Evolutionary conservation across 1,139 yeast genomes (phyloP).

Genomic region (Hansenula anomala): DNA sequence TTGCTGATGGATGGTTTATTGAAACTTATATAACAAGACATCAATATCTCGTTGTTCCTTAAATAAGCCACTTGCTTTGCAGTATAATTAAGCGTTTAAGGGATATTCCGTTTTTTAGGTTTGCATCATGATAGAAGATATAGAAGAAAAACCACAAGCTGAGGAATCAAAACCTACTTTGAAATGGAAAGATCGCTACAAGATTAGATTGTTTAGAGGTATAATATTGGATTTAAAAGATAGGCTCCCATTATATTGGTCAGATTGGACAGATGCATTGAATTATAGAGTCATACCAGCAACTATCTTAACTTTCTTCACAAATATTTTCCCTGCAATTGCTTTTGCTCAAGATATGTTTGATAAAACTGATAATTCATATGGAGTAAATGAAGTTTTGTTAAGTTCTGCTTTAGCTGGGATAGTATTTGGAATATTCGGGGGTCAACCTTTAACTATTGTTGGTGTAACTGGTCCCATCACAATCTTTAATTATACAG

Average conservation of each 20-base stretch:
- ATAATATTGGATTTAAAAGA: slow-evolving; percentile 29
- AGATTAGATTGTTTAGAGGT: slow-evolving; percentile 18
- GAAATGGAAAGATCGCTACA: too few relatives aligned
- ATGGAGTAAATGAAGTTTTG: slow-evolving; percentile 88
- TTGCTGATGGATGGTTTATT: slow-evolving; percentile 32
- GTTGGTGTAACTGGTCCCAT: slow-evolving; percentile 99
- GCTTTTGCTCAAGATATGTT: slow-evolving; percentile 98
- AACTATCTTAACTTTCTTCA: slow-evolving; percentile 76
- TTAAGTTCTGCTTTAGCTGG: slow-evolving; percentile 87
- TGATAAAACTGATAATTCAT: slow-evolving; percentile 77
- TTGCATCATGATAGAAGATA: too few relatives aligned
- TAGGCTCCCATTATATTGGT: slow-evolving; percentile 53
- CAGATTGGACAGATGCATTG: slow-evolving; percentile 81
- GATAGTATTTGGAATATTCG: slow-evolving; percentile 74
- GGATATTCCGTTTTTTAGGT: too few relatives aligned
- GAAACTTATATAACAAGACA: slow-evolving; percentile 36
- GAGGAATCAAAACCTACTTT: too few relatives aligned
- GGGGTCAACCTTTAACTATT: slow-evolving; percentile 90
- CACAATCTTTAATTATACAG: slow-evolving; percentile 86
- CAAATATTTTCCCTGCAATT: slow-evolving; percentile 86
- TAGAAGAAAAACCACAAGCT: too few relatives aligned
- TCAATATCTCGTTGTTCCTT: too few relatives aligned
- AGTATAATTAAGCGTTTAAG: too few relatives aligned
- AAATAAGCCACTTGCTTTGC: too few relatives aligned
- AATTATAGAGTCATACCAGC: slow-evolving; percentile 90